These are phyloP conservation scores for Amylostereum chailletii DNA, from an alignment of 1,284 basidiomycete species.

Conservation along the genomic window DNA sequence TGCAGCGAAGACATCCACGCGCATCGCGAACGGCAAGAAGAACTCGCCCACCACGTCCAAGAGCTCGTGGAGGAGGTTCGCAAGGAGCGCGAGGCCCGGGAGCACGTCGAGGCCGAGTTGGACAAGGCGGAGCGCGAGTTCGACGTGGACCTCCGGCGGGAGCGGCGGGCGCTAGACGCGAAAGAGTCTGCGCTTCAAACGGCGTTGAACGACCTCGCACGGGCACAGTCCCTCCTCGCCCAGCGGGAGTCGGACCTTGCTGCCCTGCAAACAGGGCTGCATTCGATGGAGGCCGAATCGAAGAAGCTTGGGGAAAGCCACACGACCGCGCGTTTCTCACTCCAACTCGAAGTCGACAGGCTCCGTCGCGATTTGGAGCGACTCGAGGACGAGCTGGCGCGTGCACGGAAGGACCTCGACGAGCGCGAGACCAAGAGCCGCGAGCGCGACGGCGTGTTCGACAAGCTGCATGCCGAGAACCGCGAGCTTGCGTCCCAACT, in stretches of 20 bases:
- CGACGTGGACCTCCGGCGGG: conserved; percentile 47
- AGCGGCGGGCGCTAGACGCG: conserved; percentile 52
- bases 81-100: conserved; percentile 44
- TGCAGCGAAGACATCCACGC: conserved; percentile 50
- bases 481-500: conserved; percentile 71
- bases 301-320: conserved; percentile 75
- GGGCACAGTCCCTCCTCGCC: conserved; percentile 49
- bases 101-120: conserved; percentile 48
- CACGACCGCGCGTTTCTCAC: conserved; percentile 75
- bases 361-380: conserved; percentile 79
- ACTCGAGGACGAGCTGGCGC: conserved; percentile 73
- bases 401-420: conserved; percentile 66
- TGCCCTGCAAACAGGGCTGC: conserved; percentile 67
- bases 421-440: conserved; percentile 56
- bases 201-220: conserved; percentile 51
- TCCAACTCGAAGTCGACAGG: conserved; percentile 88
- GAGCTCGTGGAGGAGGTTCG: conserved; percentile 63
- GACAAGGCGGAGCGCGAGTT: conserved; percentile 48
- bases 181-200: conserved; percentile 61
- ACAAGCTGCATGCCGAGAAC: conserved; percentile 71
- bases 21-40: conserved; percentile 61
- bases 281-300: conserved; percentile 55
- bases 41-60: conserved; percentile 68
- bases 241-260: conserved; percentile 69
- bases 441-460: conserved; percentile 63